These are phyloP conservation scores for Hymenoscyphus repandus DNA, from an alignment of 2,329 filamentous ascomycete species.

Conservation along the genomic window DNA sequence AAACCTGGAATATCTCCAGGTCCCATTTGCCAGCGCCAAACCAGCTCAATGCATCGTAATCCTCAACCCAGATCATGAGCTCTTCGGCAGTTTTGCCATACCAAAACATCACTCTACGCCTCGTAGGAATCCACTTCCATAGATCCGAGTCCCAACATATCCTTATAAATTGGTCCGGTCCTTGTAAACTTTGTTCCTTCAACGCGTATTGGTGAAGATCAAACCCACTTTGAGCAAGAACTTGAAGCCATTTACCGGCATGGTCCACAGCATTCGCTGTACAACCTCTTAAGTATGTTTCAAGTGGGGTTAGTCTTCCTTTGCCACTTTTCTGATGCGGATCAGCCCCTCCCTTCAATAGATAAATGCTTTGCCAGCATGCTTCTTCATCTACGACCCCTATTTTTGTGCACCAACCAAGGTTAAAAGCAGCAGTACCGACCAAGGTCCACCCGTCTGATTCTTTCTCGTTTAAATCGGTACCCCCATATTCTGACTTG, in stretches of 20 bases:
- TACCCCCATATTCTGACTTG: conserved; percentile 7
- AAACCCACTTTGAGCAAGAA: conserved; percentile 3
- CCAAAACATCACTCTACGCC: conserved; percentile 6
- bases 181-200: conserved; percentile 4
- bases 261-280: conserved; percentile 9
- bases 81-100: conserved; percentile 5
- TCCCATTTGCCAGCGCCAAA: conserved; percentile 10
- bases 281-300: conserved; percentile 10
- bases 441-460: conserved; percentile 13
- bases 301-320: conserved; percentile 9
- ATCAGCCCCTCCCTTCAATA: conserved; percentile 8
- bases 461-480: conserved; percentile 6
- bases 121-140: conserved; percentile 12
- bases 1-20: background rate
- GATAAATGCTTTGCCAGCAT: conserved; percentile 11
- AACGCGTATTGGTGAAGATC: conserved; percentile 9
- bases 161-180: conserved; percentile 4
- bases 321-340: conserved; percentile 3
- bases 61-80: conserved; percentile 13
- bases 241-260: conserved; percentile 9
- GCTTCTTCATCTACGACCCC: conserved; percentile 2
- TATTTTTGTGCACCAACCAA: conserved; percentile 10
- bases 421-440: conserved; percentile 10
- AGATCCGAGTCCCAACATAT: conserved; percentile 9
- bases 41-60: conserved; percentile 15